Evolutionary conservation across 176 grass and related monocot species (phyloP).

Genomic region (Guadua angustifolia): DNA sequence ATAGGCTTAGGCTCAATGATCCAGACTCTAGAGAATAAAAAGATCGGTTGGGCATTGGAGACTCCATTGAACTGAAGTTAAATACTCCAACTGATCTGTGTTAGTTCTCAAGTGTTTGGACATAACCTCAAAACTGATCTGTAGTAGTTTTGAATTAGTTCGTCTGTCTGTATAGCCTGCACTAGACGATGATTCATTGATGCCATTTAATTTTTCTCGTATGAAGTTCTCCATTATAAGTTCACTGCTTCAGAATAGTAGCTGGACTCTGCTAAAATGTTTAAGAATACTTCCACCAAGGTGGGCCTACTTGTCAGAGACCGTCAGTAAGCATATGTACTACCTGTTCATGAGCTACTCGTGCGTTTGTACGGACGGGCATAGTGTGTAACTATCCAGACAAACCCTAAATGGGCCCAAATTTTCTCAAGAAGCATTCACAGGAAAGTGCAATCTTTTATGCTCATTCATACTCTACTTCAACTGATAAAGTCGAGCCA

Average conservation of each 20-base stretch:
- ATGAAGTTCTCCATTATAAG: background rate
- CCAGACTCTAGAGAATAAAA: background rate
- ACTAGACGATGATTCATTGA: background rate
- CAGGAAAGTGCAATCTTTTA: constrained; percentile 19
- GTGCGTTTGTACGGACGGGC: background rate
- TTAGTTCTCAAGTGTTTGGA: background rate
- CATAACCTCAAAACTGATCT: background rate
- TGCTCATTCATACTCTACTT: constrained; percentile 10
- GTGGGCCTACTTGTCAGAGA: background rate
- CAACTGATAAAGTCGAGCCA: background rate
- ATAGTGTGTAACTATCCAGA: background rate
- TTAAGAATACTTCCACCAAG: background rate
- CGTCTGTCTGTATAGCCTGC: background rate
- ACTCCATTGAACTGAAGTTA: background rate
- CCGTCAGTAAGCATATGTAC: too few relatives aligned
- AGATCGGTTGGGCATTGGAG: background rate
- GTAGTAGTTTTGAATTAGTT: background rate
- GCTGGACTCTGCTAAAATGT: background rate
- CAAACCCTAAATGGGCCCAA: background rate
- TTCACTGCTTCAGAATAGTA: background rate
- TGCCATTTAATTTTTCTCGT: background rate
- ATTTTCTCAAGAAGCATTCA: background rate
- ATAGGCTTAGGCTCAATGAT: background rate
- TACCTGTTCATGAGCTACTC: too few relatives aligned
- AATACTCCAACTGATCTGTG: background rate